Evolutionary conservation across 169 alveolate genomes (phyloP).

Genomic region (Eimeria maxima): DNA sequence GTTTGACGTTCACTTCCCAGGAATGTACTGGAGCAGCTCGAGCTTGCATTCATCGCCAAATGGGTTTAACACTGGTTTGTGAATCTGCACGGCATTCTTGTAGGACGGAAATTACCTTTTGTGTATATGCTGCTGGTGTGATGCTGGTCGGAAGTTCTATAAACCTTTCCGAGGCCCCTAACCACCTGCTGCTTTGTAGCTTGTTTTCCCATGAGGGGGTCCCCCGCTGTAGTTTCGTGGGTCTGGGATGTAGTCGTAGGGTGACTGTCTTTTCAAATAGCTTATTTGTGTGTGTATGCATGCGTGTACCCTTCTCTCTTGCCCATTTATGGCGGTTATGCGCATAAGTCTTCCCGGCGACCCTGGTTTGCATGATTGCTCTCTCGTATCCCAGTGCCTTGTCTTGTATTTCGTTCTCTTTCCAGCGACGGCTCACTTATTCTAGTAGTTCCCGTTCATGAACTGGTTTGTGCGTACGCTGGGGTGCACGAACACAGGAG

Average conservation of each 20-base stretch:
- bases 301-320: neutral
- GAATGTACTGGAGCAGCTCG: neutral
- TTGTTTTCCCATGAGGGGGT: neutral
- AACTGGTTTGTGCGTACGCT: neutral
- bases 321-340: neutral
- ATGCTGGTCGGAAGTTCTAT: neutral
- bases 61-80: neutral
- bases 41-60: neutral
- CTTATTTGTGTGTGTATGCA: neutral
- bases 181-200: neutral
- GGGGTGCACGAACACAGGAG: constrained; percentile 10
- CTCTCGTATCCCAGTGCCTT: neutral
- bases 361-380: neutral
- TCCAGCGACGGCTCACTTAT: neutral
- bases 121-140: neutral
- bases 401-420: neutral
- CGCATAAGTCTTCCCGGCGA: neutral
- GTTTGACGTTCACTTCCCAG: neutral
- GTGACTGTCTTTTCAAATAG: neutral
- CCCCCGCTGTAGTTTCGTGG: neutral
- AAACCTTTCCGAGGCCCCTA: neutral
- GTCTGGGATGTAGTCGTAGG: neutral
- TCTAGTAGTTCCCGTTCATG: neutral
- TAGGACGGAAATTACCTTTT: neutral
- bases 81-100: neutral